These are phyloP conservation scores for Fomitopsis palustris DNA, from an alignment of 1,284 basidiomycete genomes.

Conservation along the genomic window DNA sequence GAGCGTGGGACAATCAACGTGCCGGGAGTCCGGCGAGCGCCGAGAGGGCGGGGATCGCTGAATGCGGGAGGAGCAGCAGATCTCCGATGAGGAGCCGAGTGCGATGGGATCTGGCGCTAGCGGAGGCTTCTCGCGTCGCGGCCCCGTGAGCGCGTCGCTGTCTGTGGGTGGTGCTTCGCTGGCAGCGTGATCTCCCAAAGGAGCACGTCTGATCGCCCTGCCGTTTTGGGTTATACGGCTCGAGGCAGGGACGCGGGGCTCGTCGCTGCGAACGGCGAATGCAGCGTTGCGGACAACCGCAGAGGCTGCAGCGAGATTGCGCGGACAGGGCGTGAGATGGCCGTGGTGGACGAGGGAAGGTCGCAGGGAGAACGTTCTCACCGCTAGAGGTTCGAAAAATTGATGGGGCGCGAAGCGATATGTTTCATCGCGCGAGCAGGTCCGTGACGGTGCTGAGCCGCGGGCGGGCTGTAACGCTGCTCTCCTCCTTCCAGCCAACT, in stretches of 20 bases:
- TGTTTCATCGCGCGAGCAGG: background rate
- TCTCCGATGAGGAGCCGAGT: background rate
- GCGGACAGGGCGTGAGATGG: background rate
- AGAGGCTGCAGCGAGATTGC: conserved; percentile 10
- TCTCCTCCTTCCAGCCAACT: conserved; percentile 7
- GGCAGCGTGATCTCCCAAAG: background rate
- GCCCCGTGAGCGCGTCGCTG: conserved; percentile 5
- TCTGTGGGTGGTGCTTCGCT: background rate
- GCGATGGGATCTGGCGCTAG: background rate
- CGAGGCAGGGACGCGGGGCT: background rate
- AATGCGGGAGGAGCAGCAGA: background rate
- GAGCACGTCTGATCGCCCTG: background rate
- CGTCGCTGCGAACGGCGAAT: background rate
- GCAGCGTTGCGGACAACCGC: background rate
- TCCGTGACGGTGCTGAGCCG: background rate
- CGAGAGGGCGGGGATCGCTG: background rate
- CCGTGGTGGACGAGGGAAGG: background rate
- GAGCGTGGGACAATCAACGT: background rate
- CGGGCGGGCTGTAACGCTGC: conserved; percentile 2
- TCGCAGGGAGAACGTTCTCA: conserved; percentile 16
- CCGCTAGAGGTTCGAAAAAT: conserved; percentile 12
- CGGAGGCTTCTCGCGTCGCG: conserved; percentile 5
- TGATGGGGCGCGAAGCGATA: background rate
- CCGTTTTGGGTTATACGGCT: background rate
- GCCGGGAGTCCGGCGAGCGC: background rate